These are phyloP conservation scores for Macrophomina phaseolina DNA, from an alignment of 2,329 filamentous ascomycete species.

Conservation along the genomic window DNA sequence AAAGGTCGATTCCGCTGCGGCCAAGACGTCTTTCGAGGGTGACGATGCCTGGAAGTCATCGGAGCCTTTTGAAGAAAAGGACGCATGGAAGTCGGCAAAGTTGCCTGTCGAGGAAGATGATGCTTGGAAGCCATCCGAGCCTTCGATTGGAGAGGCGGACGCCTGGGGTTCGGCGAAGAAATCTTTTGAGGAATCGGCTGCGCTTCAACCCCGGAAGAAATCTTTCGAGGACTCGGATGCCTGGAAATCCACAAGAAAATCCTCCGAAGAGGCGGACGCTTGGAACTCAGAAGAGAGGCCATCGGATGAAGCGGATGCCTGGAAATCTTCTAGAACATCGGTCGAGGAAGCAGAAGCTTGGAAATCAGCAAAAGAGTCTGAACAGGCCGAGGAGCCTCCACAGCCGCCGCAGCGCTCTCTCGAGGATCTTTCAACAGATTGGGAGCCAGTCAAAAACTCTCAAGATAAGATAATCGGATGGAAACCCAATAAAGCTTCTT, in stretches of 20 bases:
- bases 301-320: constrained; percentile 3
- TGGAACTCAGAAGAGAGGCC: neutral
- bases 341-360: neutral
- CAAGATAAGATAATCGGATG: constrained; percentile 4
- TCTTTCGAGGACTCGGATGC: neutral
- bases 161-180: neutral
- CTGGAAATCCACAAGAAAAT: neutral
- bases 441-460: constrained; percentile 3
- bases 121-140: constrained; percentile 2
- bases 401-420: neutral
- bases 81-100: neutral
- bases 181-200: neutral
- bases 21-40: neutral
- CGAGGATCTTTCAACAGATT: neutral
- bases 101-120: neutral
- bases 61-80: neutral
- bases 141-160: neutral
- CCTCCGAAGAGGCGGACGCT: neutral
- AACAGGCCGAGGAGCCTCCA: neutral
- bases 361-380: neutral
- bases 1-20: neutral
- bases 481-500: neutral
- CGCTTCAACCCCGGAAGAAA: neutral
- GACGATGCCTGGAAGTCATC: neutral
- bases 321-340: neutral